phyloP scores from a whole-genome alignment of 176 grass and related monocot genomes.

The Neostapfia colusana region DNA sequence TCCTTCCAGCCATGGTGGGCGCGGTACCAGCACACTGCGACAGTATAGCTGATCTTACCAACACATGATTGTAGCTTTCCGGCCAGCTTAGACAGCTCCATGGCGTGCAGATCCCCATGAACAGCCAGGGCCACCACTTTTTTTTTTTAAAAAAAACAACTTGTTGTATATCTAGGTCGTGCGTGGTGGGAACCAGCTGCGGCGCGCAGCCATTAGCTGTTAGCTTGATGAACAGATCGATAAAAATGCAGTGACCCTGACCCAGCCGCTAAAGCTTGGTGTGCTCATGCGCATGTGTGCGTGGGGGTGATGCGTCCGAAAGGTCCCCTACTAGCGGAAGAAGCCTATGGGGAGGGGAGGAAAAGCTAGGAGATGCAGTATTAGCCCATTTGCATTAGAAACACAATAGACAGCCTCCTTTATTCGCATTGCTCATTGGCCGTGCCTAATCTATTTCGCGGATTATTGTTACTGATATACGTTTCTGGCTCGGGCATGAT shows the following conservation, averaged over 20 bases:
- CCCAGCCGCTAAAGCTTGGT: slow-evolving; percentile 28
- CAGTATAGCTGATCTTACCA: slow-evolving; percentile 24
- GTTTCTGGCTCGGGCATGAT: slow-evolving; percentile 33
- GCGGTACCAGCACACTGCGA: slow-evolving; percentile 12
- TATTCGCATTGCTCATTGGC: slow-evolving; percentile 47
- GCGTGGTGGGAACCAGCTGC: slow-evolving; percentile 53
- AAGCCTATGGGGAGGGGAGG: slow-evolving; percentile 33
- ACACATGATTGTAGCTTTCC: slow-evolving; percentile 44
- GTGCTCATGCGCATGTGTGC: slow-evolving; percentile 36
- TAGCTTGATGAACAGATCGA: neutral
- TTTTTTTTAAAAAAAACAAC: neutral
- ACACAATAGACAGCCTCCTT: slow-evolving; percentile 41
- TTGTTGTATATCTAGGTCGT: neutral
- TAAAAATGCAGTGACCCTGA: slow-evolving; percentile 25
- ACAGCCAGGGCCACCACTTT: slow-evolving; percentile 19
- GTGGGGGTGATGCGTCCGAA: slow-evolving; percentile 36
- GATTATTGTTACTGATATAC: slow-evolving; percentile 26
- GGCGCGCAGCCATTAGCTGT: slow-evolving; percentile 21
- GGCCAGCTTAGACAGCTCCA: slow-evolving; percentile 14
- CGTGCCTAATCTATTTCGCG: slow-evolving; percentile 25
- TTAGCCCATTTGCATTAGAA: slow-evolving; percentile 48
- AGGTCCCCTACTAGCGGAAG: slow-evolving; percentile 22
- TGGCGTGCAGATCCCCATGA: slow-evolving; percentile 39
- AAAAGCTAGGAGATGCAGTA: slow-evolving; percentile 10
- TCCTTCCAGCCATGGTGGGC: neutral